These are phyloP conservation scores for Kurtzmaniella quercitrusa DNA, from an alignment of 1,139 yeast genomes.

Conservation along the genomic window DNA sequence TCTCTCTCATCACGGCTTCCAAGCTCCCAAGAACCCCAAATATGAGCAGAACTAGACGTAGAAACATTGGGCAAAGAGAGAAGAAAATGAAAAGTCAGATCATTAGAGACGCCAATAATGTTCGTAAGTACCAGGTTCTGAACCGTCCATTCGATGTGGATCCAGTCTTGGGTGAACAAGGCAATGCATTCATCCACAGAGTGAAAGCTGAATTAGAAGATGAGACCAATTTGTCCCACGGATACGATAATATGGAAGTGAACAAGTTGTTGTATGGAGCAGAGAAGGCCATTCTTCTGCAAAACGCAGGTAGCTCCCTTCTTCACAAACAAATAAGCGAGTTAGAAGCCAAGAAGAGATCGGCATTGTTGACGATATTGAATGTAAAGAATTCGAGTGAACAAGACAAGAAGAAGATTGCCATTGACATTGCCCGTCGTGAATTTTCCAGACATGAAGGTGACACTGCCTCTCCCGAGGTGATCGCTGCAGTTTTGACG, in stretches of 20 bases:
- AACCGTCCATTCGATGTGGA: conserved; percentile 41
- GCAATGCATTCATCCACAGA: conserved; percentile 67
- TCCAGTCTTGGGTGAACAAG: conserved; percentile 75
- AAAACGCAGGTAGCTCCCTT: conserved; percentile 30
- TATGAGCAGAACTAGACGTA: conserved; percentile 26
- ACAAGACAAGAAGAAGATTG: conserved; percentile 54
- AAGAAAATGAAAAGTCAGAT: conserved; percentile 40
- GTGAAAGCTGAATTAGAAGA: conserved; percentile 61
- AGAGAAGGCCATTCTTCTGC: conserved; percentile 40
- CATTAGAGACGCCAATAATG: conserved; percentile 42
- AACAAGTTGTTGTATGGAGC: conserved; percentile 80
- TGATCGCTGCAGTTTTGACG: conserved; percentile 88
- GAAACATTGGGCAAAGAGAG: conserved; percentile 37
- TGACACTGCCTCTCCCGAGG: conserved; percentile 93
- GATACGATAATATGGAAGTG: conserved; percentile 58
- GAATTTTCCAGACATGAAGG: conserved; percentile 84
- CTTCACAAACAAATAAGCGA: conserved; percentile 41
- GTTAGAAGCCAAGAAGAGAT: conserved; percentile 57
- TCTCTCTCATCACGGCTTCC: conserved; percentile 10
- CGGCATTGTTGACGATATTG: conserved; percentile 67
- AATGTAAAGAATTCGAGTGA: conserved; percentile 68
- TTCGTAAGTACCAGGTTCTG: conserved; percentile 34
- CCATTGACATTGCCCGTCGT: conserved; percentile 59
- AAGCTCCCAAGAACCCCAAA: conserved; percentile 10
- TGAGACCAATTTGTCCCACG: conserved; percentile 56